Evolutionary conservation across 257 asterid genomes (phyloP), one percentile per base, ranked within the genome.

Genomic region (Rehmannia glutinosa): DNA sequence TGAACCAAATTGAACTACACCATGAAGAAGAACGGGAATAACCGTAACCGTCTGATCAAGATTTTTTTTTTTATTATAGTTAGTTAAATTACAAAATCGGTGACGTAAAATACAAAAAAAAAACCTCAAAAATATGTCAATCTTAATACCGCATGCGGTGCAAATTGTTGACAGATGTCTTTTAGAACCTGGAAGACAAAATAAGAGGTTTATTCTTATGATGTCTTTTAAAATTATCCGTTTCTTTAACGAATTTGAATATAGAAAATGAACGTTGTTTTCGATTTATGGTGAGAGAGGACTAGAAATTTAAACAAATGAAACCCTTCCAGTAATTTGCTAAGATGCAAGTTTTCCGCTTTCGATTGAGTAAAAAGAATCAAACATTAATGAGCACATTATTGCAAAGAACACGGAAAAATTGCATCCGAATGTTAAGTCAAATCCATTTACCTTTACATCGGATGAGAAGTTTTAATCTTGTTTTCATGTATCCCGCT

Each of bases 401-500:
- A n/a, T n/a, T 10, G 38, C 11, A n/a, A 33, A 20, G 32, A 60
- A 45, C 27, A 62, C 30, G 30, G 32, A 33, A 57, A 52, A 36
- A 13, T 46, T 45, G 11, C 23, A 21, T 19, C 17, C 36, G 9
- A 27, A 36, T 42, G 28, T 39, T 60, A 52, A 33, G n/a, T n/a
- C n/a, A n/a, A n/a, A n/a, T n/a, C 61, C 53, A 47, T 41, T 56
- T 80, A 88, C 96, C 94, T 88, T 88, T 32, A 88, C 83, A 72
- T 88, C 96, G 2, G 94, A 80, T 36, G 94, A 88, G 82, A 88
- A 88, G 78, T 88, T 88, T 52, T 94, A 67, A 69, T 84, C 85
- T n/a, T 25, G 77, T 86, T 71, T 82, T 88, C 20, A 59, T 54
- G 82, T 84, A 88, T 53, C 74, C 86, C 51, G 86, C 75, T 76